Percentiles rank a stretch among this genome's conserved stretches.
These are phyloP conservation scores for Colletotrichum sp. DNA, from an alignment of 2,329 filamentous ascomycete species.

Conservation along the genomic window DNA sequence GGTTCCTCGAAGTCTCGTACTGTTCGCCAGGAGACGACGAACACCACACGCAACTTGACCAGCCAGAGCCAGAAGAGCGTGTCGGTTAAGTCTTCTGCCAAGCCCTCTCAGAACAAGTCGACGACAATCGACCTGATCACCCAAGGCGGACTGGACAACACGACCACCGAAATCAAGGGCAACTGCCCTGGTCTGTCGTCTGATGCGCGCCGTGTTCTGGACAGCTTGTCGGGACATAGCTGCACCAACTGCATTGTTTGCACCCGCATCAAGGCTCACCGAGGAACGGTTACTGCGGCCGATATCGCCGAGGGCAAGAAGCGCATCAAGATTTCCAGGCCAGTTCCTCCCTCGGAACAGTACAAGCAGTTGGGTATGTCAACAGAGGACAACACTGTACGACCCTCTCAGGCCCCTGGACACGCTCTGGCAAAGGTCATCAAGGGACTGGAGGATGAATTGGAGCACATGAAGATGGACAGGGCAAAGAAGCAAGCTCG, in stretches of 20 bases:
- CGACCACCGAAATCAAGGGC: slow-evolving; percentile 14
- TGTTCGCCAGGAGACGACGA: slow-evolving; percentile 12
- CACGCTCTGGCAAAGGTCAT: slow-evolving; percentile 82
- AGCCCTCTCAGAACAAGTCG: slow-evolving; percentile 16
- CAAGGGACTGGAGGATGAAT: slow-evolving; percentile 81
- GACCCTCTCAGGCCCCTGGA: slow-evolving; percentile 72
- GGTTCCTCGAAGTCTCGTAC: slow-evolving; percentile 8
- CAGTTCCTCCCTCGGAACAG: slow-evolving; percentile 67
- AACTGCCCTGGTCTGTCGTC: slow-evolving; percentile 53
- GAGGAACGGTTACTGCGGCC: slow-evolving; percentile 37
- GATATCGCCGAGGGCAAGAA: slow-evolving; percentile 54
- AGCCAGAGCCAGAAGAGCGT: slow-evolving; percentile 22
- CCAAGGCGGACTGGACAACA: slow-evolving; percentile 14
- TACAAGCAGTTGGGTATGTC: slow-evolving; percentile 29
- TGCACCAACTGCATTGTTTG: slow-evolving; percentile 64
- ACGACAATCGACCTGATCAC: slow-evolving; percentile 21
- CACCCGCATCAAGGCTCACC: slow-evolving; percentile 55
- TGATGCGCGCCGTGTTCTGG: slow-evolving; percentile 58
- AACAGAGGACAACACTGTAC: slow-evolving; percentile 64
- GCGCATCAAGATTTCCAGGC: slow-evolving; percentile 66
- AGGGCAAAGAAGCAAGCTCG: slow-evolving; percentile 65
- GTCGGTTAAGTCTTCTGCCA: slow-evolving; percentile 10
- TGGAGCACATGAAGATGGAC: slow-evolving; percentile 75
- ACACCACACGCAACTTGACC: slow-evolving; percentile 23
- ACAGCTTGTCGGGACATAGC: slow-evolving; percentile 59